Evolutionary conservation across 371 early-diverging fungal genomes (phyloP).

Genomic region (Apophysomyces ossiformis): DNA sequence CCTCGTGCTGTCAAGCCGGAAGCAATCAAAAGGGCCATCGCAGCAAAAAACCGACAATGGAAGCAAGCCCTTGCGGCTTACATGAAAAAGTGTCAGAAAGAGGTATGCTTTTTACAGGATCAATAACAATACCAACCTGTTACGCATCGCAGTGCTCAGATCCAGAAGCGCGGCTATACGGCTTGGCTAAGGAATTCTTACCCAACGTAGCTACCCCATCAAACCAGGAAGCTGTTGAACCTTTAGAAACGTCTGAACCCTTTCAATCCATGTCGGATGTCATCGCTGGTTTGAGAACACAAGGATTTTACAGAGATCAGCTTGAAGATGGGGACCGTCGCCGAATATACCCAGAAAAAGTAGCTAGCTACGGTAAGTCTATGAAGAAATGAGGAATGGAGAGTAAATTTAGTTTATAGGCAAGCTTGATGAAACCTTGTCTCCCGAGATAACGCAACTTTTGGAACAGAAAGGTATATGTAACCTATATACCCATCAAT

Average conservation of each 20-base stretch:
- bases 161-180: conserved; percentile 20
- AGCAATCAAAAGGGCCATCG: conserved; percentile 33
- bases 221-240: neutral
- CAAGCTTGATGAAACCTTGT: conserved; percentile 22
- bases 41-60: conserved; percentile 35
- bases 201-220: conserved; percentile 12
- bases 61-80: conserved; percentile 23
- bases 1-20: conserved; percentile 29
- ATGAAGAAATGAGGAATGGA: too few relatives aligned
- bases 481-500: conserved; percentile 72
- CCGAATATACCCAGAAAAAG: conserved; percentile 26
- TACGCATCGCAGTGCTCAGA: conserved; percentile 12
- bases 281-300: conserved; percentile 25
- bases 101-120: conserved; percentile 16
- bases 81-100: conserved; percentile 27
- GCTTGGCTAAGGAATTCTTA: conserved; percentile 16
- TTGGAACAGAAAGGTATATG: conserved; percentile 41
- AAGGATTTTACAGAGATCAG: conserved; percentile 38
- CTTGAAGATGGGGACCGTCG: conserved; percentile 19
- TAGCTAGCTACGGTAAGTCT: conserved; percentile 26
- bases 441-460: conserved; percentile 26
- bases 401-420: conserved; percentile 9
- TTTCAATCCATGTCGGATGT: conserved; percentile 17
- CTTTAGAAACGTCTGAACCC: neutral
- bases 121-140: neutral